These are phyloP conservation scores for Penicillium sp. DNA, from an alignment of 2,329 filamentous ascomycete genomes.

Conservation along the genomic window DNA sequence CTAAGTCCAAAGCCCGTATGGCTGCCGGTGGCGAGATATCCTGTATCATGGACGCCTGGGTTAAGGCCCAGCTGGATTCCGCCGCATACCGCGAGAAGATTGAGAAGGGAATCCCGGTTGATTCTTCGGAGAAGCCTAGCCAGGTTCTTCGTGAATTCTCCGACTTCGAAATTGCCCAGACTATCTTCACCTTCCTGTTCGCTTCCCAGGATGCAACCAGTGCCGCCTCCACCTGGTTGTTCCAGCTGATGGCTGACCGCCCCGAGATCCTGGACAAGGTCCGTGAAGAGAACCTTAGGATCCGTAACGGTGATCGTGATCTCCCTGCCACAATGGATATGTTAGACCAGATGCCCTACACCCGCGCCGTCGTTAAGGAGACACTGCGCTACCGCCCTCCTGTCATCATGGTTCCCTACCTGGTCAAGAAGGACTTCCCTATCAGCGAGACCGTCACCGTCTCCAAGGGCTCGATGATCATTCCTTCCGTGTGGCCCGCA, in stretches of 20 bases:
- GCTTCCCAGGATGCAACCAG: conserved; percentile 96
- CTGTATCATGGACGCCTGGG: conserved; percentile 96
- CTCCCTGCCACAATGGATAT: conserved; percentile 75
- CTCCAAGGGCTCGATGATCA: conserved; percentile 91
- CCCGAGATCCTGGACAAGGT: conserved; percentile 90
- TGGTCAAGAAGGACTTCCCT: conserved; percentile 93
- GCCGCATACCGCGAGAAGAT: conserved; percentile 77
- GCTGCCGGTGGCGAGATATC: conserved; percentile 78
- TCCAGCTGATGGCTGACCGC: conserved; percentile 89
- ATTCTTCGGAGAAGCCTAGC: conserved; percentile 74
- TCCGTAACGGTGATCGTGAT: conserved; percentile 72
- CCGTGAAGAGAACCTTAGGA: conserved; percentile 81
- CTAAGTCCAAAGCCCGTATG: conserved; percentile 92
- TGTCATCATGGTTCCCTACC: conserved; percentile 94
- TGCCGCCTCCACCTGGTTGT: conserved; percentile 90
- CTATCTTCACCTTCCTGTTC: conserved; percentile 93
- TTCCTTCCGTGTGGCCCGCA: conserved; percentile 86
- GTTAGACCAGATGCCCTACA: conserved; percentile 85
- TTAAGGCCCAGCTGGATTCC: conserved; percentile 83
- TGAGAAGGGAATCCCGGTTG: conserved; percentile 67
- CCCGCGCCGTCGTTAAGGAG: conserved; percentile 87
- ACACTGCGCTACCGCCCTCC: conserved; percentile 91
- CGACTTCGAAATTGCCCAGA: conserved; percentile 89
- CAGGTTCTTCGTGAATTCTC: conserved; percentile 82
- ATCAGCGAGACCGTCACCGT: conserved; percentile 86